A percentile compares a stretch with the other conserved stretches of the same genome.
These are phyloP conservation scores for Lactarius akahatsu DNA, from an alignment of 768 basidiomycete genomes.

Conservation along the genomic window DNA sequence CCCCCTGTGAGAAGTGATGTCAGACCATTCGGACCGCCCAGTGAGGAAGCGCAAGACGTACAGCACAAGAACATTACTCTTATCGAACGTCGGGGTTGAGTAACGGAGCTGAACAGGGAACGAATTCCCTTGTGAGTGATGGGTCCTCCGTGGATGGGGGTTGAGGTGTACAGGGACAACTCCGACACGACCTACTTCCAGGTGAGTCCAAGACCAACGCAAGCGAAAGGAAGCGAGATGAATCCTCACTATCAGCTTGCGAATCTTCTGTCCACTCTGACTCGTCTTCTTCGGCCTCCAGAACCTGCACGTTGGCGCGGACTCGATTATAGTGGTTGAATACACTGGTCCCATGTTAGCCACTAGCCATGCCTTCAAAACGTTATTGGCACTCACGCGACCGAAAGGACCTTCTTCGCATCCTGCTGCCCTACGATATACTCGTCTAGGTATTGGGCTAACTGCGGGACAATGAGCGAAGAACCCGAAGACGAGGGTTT, in stretches of 20 bases:
- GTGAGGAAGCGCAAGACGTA: constrained; percentile 41
- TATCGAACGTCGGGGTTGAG: constrained; percentile 71
- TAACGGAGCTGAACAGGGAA: constrained; percentile 43
- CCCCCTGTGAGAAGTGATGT: constrained; percentile 46
- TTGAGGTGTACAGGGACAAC: constrained; percentile 56
- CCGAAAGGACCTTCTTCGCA: constrained; percentile 91
- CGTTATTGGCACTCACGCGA: constrained; percentile 68
- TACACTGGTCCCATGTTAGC: constrained; percentile 50
- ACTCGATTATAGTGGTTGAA: constrained; percentile 96
- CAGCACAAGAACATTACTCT: constrained; percentile 95
- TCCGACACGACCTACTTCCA: constrained; percentile 33
- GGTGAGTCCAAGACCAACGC: neutral
- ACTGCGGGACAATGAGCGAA: constrained; percentile 42
- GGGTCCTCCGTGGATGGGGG: constrained; percentile 48
- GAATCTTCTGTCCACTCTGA: constrained; percentile 35
- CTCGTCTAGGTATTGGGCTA: constrained; percentile 82
- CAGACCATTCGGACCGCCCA: neutral
- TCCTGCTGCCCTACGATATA: constrained; percentile 90
- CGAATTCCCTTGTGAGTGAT: constrained; percentile 11
- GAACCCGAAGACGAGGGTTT: neutral
- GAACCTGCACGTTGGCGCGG: constrained; percentile 59
- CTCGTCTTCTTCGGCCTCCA: constrained; percentile 40
- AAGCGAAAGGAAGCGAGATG: neutral
- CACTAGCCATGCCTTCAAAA: neutral
- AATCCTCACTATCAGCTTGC: constrained; percentile 35